These are phyloP conservation scores for Diaporthe vaccinii DNA, from an alignment of 2,329 filamentous ascomycete genomes.

Conservation along the genomic window DNA sequence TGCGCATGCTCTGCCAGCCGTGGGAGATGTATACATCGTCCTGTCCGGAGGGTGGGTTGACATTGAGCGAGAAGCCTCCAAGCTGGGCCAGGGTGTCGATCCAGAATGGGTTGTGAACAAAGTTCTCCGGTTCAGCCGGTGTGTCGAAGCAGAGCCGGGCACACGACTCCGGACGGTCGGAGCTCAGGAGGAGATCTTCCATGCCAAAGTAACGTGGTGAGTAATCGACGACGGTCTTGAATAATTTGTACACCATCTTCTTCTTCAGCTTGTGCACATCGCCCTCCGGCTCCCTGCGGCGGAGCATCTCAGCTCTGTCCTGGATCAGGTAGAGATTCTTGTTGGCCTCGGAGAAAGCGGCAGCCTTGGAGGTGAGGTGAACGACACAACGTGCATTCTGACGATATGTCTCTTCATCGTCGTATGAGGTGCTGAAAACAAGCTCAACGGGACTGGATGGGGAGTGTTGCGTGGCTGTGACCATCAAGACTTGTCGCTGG, in stretches of 20 bases:
- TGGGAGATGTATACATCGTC: slow-evolving; percentile 70
- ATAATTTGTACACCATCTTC: slow-evolving; percentile 66
- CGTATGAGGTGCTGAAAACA: slow-evolving; percentile 71
- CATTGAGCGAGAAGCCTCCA: slow-evolving; percentile 73
- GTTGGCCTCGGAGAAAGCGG: slow-evolving; percentile 32
- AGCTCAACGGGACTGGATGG: slow-evolving; percentile 73
- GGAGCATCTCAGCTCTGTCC: slow-evolving; percentile 6
- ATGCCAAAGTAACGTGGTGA: slow-evolving; percentile 73
- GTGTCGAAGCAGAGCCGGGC: slow-evolving; percentile 54
- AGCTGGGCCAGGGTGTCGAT: slow-evolving; percentile 71
- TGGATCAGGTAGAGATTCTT: slow-evolving; percentile 37
- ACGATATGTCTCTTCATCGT: slow-evolving; percentile 67
- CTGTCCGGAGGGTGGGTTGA: slow-evolving; percentile 66
- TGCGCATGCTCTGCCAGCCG: slow-evolving; percentile 67
- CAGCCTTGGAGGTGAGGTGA: slow-evolving; percentile 43
- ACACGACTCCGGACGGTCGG: slow-evolving; percentile 58
- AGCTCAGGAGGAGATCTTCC: slow-evolving; percentile 69
- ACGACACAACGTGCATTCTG: slow-evolving; percentile 79
- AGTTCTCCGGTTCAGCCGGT: slow-evolving; percentile 58
- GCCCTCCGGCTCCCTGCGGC: neutral
- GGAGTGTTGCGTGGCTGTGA: slow-evolving; percentile 70
- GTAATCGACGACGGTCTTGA: slow-evolving; percentile 70
- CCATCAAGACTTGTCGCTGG: slow-evolving; percentile 63
- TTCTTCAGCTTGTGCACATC: slow-evolving; percentile 66
- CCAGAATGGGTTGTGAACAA: slow-evolving; percentile 69